Evolutionary conservation across 2,329 filamentous ascomycete genomes (phyloP), one percentile per base, ranked within the genome.

Genomic region (Thelonectria rubi): DNA sequence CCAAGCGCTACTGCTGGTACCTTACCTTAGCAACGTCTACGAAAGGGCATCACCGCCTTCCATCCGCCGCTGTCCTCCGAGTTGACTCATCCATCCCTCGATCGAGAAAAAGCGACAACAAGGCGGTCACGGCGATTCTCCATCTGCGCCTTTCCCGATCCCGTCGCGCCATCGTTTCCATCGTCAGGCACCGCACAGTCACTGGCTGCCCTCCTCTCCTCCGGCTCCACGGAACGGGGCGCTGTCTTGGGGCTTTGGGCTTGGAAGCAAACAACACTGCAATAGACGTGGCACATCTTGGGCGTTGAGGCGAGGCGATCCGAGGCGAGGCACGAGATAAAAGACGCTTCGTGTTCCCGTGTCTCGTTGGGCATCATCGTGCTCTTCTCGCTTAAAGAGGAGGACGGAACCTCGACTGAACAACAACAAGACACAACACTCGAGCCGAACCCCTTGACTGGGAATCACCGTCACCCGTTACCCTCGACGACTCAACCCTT

Each of bases 241-340:
- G 14, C 48, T 54, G 34, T 37, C 37, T 37, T 51, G 8, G 15
- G 39, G 34, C 34, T 43, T 42, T 20, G 57, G 51, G 49, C 46
- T 43, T 39, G 55, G 40, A 52, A 26, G 49, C 61, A 47, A 47
- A 34, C 20, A 40, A 50, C 58, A 60, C 60, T 46, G 24, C 30
- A 24, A 51, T 17, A 65, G 58, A 72, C 69, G 68, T 72, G 69
- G 69, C 69, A 67, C 53, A 11, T 20, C 40, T 63, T 48, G 37
- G 55, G 65, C 61, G 56, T 53, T 57, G 48, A 51, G 47, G 24
- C 47, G 42, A 48, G 53, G 40, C 34, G 24, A 15, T 2, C 26
- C 26, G 26, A 30, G 26, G 26, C 26, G 32, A 15, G 18, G 21
- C 34, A 32, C 40, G 40, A 21, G 54, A 55, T 53, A 52, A 48